Conservation (phyloP, 2,329 filamentous ascomycete genomes). For the Claviceps citrina region DNA sequence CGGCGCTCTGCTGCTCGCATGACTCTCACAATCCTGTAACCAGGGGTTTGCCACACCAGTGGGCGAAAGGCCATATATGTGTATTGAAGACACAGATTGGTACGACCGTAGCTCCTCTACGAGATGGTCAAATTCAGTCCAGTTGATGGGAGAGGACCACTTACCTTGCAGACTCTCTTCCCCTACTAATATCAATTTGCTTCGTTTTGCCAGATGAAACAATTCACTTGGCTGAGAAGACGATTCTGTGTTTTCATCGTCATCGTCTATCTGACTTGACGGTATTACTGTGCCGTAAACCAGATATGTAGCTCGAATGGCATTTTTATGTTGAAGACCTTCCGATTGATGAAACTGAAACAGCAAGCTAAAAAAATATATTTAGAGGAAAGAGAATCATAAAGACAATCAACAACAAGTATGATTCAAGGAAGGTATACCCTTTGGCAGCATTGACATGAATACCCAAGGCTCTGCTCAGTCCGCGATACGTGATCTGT, state of each 20-base stretch:
- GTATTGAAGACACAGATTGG: conserved; percentile 59
- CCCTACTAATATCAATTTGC: conserved; percentile 48
- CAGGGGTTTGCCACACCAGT: background rate
- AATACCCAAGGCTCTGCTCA: conserved; percentile 70
- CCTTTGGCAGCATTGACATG: conserved; percentile 82
- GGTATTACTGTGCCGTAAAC: conserved; percentile 44
- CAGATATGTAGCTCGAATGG: conserved; percentile 85
- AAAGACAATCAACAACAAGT: background rate
- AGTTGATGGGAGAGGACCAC: conserved; percentile 6
- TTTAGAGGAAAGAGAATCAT: too few relatives aligned
- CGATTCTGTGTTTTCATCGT: conserved; percentile 51
- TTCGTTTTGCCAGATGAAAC: background rate
- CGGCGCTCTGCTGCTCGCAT: background rate
- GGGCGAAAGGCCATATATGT: conserved; percentile 60
- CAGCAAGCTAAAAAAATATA: conserved; percentile 61
- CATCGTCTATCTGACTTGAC: conserved; percentile 21
- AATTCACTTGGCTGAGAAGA: background rate
- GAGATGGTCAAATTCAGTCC: conserved; percentile 6
- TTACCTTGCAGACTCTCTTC: conserved; percentile 59
- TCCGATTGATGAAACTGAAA: conserved; percentile 74
- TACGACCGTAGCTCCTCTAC: conserved; percentile 54
- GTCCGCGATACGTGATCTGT: conserved; percentile 71
- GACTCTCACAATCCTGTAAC: background rate
- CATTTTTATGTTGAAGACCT: conserved; percentile 64
- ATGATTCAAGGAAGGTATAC: conserved; percentile 29